phyloP scores from a whole-genome alignment of 1,284 basidiomycete species.

The Leccinum colubrinum region DNA sequence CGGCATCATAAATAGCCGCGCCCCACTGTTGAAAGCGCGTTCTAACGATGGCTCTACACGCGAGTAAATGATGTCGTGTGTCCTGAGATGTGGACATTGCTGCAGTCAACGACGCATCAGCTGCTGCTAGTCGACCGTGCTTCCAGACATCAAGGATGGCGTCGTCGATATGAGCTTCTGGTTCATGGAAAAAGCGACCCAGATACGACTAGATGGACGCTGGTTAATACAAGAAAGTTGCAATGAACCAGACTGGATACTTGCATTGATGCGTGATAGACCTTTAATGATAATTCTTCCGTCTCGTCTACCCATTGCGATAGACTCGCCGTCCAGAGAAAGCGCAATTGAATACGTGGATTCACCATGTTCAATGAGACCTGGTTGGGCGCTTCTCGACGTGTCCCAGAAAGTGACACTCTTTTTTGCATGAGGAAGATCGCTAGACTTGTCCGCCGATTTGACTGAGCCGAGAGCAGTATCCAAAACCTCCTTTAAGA shows the following conservation, averaged over 20 bases:
- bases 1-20: background rate
- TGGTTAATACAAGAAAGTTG: background rate
- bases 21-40: background rate
- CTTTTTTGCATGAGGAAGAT: conserved; percentile 39
- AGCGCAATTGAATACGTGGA: background rate
- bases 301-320: background rate
- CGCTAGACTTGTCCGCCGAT: conserved; percentile 45
- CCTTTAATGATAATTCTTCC: background rate
- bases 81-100: background rate
- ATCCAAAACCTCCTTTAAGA: conserved; percentile 94
- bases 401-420: background rate
- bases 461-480: conserved; percentile 79
- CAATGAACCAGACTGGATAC: background rate
- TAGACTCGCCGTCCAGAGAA: background rate
- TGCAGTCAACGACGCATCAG: background rate
- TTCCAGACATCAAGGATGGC: background rate
- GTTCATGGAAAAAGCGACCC: background rate
- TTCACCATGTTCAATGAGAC: background rate
- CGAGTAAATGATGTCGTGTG: background rate
- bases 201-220: background rate
- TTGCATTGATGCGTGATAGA: background rate
- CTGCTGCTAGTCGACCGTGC: background rate
- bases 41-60: background rate
- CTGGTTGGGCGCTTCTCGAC: background rate
- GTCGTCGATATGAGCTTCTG: background rate